phyloP scores from a whole-genome alignment of 805 yeast species.

The Kurtzmaniella cleridarum region DNA sequence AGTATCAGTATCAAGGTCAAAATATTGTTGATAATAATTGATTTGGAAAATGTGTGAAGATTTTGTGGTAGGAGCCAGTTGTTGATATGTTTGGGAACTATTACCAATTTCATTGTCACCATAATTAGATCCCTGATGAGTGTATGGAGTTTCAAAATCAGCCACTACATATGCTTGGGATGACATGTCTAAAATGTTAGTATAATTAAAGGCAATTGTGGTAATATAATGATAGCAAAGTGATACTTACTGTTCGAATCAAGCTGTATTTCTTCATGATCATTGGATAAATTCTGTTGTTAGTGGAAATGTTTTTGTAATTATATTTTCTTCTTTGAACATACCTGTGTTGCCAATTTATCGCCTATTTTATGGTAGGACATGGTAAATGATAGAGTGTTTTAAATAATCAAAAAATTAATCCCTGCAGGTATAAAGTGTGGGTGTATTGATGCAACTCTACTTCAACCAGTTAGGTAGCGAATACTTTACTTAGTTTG shows the following conservation, averaged over 20 bases:
- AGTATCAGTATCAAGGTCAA: constrained; percentile 62
- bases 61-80: neutral
- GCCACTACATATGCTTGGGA: constrained; percentile 9
- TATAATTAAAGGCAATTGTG: constrained; percentile 1
- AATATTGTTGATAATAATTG: constrained; percentile 57
- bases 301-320: no score
- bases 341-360: no score
- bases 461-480: no score
- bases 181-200: constrained; percentile 5
- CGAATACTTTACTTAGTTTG: no score
- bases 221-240: neutral
- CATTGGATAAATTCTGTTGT: constrained; percentile 9
- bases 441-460: no score
- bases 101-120: neutral
- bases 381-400: no score
- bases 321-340: no score
- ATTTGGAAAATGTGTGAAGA: constrained; percentile 46
- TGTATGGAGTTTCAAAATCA: constrained; percentile 2
- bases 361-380: no score
- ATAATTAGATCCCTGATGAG: constrained; percentile 1
- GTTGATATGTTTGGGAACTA: neutral
- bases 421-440: no score
- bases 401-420: no score
- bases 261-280: constrained; percentile 13
- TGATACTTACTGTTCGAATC: constrained; percentile 16